Base-by-base conservation (phyloP, 495 filamentous ascomycete species). In the Xylaria flabelliformis region DNA sequence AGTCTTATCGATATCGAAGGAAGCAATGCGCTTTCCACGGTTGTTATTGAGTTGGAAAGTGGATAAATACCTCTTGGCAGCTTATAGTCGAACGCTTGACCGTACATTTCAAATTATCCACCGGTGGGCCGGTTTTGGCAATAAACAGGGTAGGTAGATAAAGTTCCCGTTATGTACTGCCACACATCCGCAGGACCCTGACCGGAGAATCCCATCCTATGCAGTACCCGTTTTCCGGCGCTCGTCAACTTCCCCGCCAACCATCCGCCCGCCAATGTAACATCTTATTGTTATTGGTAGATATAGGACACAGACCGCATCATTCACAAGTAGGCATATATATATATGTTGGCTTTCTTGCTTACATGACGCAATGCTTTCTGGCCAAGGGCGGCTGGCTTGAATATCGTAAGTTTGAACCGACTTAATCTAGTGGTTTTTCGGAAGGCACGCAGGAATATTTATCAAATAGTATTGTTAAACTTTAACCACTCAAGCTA, bases 31-130 rank as follows among this genome's bases (percentile, higher is more conserved):
- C n/a, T 15, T 26, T 55, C 51, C 26, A 48, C 4, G 4, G 13
- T 48, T 48, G 44, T 48, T 48, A 48, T 13, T 12, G 1, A 42
- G 10, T 42, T 42, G 2, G 39, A 42, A 42, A 42, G 39, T 42
- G 12, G 39, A 42, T 42, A 42, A 42, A 42, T 42, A 13, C 17
- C 17, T 13, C 17, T 13, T 48, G 17, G 44, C 44, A n/a, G 42
- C 3, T 0, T 15, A 46, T 17, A 17, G 21, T 50, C 46, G n/a
- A 50, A 34, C 32, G 34, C 19, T 36, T 17, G 34, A 39, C 58
- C 19, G n/a, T 26, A 61, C 10, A 39, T 61, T 61, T 61, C 58
- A 61, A 61, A 61, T 61, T 39, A 56, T 61, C 58, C 58, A 36
- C 34, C 32, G 21, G 58, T 61, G 58, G 58, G 58, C 19, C 58